Base-by-base conservation (phyloP, 2,329 filamentous ascomycete species). In the Sarocladium strictum region DNA sequence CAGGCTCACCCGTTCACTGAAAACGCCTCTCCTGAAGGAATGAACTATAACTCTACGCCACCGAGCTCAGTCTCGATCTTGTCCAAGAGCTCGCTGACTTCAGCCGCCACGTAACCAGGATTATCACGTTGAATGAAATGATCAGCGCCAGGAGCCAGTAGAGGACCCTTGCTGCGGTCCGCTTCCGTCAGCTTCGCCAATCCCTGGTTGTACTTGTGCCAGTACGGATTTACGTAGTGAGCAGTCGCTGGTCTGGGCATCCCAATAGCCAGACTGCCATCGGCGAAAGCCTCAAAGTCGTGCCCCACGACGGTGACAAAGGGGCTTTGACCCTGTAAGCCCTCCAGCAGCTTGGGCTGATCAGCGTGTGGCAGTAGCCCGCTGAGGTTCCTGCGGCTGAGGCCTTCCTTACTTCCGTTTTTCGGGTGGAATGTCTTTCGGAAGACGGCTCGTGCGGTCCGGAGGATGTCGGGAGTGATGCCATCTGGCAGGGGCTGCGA, bases 201-300 rank as follows among this genome's bases (percentile, higher is more conserved):
- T 0, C 74, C 78, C 54, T 77, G 67, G 50, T 84, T 83, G 59
- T 83, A 84, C 27, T 50, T 58, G 2, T 72, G 67, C 80, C 80
- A 84, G 2, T 69, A 70, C 0, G 78, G 75, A 54, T 83, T 81
- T 52, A 76, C 61, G 60, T 80, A 84, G 10, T 65, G 67, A 59
- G 75, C 75, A 0, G 75, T 76, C 33, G 81, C 56, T 12, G 52
- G 33, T 0, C 52, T 43, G 3, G 56, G 53, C 21, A 53, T 43
- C 3, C 52, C 53, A 6, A 58, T 58, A 1, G 26, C 53, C 0
- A 53, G 56, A 0, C 56, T 54, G 4, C 57, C 56, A 2, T 52
- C 50, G 0, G 60, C 58, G 10, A 64, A 64, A 2, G 40, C 51
- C 4, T 57, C 49, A 24, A 62, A 62, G 27, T 64, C 60, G 19